Percentiles rank a stretch among this genome's conserved stretches.
Evolutionary conservation across 164 flowering plant species (phyloP).

Genomic region (Nymphaea colorata): DNA sequence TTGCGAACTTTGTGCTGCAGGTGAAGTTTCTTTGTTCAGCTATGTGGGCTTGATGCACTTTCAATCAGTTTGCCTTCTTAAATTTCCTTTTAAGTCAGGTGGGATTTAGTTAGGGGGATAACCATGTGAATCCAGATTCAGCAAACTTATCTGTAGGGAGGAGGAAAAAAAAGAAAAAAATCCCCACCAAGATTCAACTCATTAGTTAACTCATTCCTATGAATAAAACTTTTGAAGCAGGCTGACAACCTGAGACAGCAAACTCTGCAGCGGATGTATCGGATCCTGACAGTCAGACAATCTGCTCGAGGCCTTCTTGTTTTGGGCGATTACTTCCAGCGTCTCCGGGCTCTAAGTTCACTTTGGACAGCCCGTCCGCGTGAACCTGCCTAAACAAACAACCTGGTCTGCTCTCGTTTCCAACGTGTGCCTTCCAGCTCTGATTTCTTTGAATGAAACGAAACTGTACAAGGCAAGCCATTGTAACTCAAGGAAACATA

Average conservation of each 20-base stretch:
- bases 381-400: constrained; percentile 30
- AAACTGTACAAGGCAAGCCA: no score
- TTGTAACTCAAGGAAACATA: no score
- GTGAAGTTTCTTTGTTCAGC: constrained; percentile 15
- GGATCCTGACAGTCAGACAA: constrained; percentile 63
- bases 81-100: no score
- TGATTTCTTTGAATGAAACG: no score
- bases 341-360: constrained; percentile 63
- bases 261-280: constrained; percentile 57
- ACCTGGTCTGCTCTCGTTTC: constrained; percentile 12
- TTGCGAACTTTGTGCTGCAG: constrained; percentile 68
- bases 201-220: no score
- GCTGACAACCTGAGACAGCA: constrained; percentile 80
- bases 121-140: no score
- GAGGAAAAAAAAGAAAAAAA: no score
- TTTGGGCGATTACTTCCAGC: constrained; percentile 77
- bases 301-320: constrained; percentile 72
- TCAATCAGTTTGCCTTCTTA: no score
- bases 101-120: no score
- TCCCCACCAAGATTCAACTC: no score
- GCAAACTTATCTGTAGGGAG: no score
- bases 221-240: constrained; percentile 20
- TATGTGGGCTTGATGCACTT: no score
- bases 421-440: constrained; percentile 47
- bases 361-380: constrained; percentile 66